These are phyloP conservation scores for Metschnikowia lachancei DNA, from an alignment of 805 yeast species.

Conservation along the genomic window DNA sequence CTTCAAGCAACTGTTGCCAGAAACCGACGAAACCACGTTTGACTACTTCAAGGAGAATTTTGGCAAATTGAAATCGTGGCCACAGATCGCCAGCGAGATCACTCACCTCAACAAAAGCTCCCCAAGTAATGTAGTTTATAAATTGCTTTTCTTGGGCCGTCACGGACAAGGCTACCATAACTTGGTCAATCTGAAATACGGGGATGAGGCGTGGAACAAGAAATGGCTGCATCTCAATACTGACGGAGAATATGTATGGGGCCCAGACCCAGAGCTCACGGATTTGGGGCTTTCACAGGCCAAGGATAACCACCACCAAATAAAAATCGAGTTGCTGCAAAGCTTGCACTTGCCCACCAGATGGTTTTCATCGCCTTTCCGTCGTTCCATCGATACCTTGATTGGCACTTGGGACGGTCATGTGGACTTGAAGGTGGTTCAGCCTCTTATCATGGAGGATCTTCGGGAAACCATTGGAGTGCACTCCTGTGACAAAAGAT, in stretches of 20 bases:
- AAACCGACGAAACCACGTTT: conserved; percentile 43
- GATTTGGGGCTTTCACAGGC: conserved; percentile 47
- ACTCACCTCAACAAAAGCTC: conserved; percentile 33
- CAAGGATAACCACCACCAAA: conserved; percentile 38
- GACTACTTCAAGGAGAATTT: conserved; percentile 43
- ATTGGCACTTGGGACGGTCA: conserved; percentile 45
- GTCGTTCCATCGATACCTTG: conserved; percentile 51
- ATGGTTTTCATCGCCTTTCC: conserved; percentile 50
- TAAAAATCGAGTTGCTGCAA: conserved; percentile 37
- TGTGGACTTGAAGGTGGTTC: conserved; percentile 20
- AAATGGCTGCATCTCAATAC: conserved; percentile 45
- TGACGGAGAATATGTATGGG: conserved; percentile 49
- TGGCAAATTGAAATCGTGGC: conserved; percentile 37
- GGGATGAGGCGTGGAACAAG: conserved; percentile 45
- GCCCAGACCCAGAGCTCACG: conserved; percentile 52
- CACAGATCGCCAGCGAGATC: conserved; percentile 23
- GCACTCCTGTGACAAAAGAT: conserved; percentile 50
- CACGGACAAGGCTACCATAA: conserved; percentile 58
- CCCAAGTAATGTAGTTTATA: conserved; percentile 34
- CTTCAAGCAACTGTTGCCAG: conserved; percentile 43
- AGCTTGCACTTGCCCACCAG: conserved; percentile 34
- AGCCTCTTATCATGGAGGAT: conserved; percentile 45
- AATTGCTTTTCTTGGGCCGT: conserved; percentile 47
- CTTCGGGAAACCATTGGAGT: conserved; percentile 50
- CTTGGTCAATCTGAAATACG: conserved; percentile 45